phyloP scores from a whole-genome alignment of 495 filamentous ascomycete genomes.

The Talaromyces stipitatus region DNA sequence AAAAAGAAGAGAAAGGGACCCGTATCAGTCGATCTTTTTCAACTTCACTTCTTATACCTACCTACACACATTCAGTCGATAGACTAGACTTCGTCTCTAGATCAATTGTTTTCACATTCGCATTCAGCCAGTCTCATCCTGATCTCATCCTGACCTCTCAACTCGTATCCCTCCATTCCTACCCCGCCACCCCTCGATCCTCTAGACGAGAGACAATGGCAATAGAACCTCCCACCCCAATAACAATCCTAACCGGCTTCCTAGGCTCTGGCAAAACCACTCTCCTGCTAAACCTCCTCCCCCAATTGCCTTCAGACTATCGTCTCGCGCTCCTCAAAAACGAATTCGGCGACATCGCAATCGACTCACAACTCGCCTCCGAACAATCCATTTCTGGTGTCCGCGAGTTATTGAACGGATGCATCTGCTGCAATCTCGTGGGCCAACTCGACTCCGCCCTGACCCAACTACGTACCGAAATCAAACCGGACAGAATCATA shows the following conservation, averaged over 20 bases:
- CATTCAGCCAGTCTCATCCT: too few relatives aligned
- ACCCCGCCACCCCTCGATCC: neutral
- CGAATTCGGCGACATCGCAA: slow-evolving; percentile 89
- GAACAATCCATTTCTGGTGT: slow-evolving; percentile 79
- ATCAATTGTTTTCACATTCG: too few relatives aligned
- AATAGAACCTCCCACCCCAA: slow-evolving; percentile 52
- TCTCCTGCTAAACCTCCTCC: slow-evolving; percentile 79
- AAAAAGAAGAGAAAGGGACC: neutral
- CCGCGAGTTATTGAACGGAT: slow-evolving; percentile 86
- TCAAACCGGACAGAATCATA: slow-evolving; percentile 73
- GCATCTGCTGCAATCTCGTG: slow-evolving; percentile 97
- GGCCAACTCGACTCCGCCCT: slow-evolving; percentile 81
- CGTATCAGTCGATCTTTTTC: too few relatives aligned
- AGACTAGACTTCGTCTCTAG: too few relatives aligned
- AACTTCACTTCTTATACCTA: too few relatives aligned
- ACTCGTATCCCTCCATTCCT: neutral
- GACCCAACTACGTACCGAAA: slow-evolving; percentile 51
- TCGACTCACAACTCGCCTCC: slow-evolving; percentile 85
- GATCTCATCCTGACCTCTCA: too few relatives aligned
- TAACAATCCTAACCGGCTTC: slow-evolving; percentile 94
- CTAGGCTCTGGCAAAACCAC: slow-evolving; percentile 93
- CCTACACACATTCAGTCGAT: neutral
- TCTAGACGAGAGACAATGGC: neutral
- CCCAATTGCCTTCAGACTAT: slow-evolving; percentile 72
- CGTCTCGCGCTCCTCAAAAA: slow-evolving; percentile 93